Conservation (phyloP, 495 filamentous ascomycete species). For the Penicillium desertorum region DNA sequence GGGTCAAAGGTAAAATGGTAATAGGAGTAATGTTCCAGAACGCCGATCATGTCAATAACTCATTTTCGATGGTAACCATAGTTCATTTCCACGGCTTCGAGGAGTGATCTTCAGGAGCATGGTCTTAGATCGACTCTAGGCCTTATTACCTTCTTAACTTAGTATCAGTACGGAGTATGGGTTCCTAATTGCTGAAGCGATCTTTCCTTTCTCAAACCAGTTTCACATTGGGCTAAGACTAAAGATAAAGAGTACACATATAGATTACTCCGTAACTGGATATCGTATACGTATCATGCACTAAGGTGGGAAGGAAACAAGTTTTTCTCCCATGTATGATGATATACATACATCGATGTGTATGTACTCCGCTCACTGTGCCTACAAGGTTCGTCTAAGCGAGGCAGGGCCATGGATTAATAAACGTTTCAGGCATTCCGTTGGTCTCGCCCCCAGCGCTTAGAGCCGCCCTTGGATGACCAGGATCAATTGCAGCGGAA, state of each 20-base stretch:
- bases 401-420: conserved; percentile 19
- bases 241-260: not conserved
- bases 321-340: conserved; percentile 1
- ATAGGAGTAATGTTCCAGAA: conserved; percentile 26
- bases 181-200: not conserved
- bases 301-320: not conserved
- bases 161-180: not conserved
- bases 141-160: conserved; percentile 10
- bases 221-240: not conserved
- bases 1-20: conserved; percentile 7
- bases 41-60: conserved; percentile 24
- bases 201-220: not conserved
- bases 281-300: not conserved
- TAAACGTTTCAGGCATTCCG: not conserved
- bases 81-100: not conserved
- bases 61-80: conserved; percentile 3
- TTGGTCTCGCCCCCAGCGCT: conserved; percentile 21
- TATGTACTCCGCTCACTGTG: not conserved
- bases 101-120: conserved; percentile 12
- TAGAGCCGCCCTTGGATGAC: conserved; percentile 22
- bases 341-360: not conserved
- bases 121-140: conserved; percentile 9
- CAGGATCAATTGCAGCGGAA: not conserved
- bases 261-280: not conserved
- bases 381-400: conserved; percentile 26